Conservation (phyloP, 345 rosid species). For the Hibiscus syriacus region DNA sequence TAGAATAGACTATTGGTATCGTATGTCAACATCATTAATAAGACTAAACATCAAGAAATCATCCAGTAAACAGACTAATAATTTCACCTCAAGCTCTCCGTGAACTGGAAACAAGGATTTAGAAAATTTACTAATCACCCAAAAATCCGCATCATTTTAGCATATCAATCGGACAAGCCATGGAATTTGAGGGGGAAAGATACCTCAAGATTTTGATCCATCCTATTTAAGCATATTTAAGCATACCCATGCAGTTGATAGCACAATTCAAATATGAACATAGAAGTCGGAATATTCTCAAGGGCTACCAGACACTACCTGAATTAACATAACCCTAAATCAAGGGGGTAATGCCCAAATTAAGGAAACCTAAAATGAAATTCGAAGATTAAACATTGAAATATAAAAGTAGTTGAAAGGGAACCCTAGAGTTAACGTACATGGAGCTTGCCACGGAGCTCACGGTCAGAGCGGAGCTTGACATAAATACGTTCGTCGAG, state of each 20-base stretch:
- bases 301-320: neutral
- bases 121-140: neutral
- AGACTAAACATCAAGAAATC: neutral
- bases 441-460: slow-evolving; percentile 99
- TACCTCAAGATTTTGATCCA: neutral
- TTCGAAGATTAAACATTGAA: neutral
- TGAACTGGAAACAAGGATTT: too few species aligned
- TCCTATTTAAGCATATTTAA: neutral
- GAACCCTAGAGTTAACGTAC: slow-evolving; percentile 27
- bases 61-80: neutral
- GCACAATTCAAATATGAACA: neutral
- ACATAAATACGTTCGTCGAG: slow-evolving; percentile 99
- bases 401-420: neutral
- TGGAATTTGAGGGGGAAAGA: neutral
- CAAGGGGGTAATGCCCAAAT: neutral
- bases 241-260: neutral
- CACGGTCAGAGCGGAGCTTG: slow-evolving; percentile 98
- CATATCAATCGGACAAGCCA: neutral
- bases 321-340: neutral
- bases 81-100: too few species aligned
- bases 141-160: neutral
- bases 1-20: neutral
- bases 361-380: neutral
- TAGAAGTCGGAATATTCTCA: neutral
- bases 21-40: neutral